A percentile compares a stretch with the other conserved stretches of the same genome.
These are phyloP conservation scores for Tolypocladium tundrense DNA, from an alignment of 2,329 filamentous ascomycete genomes.

Conservation along the genomic window DNA sequence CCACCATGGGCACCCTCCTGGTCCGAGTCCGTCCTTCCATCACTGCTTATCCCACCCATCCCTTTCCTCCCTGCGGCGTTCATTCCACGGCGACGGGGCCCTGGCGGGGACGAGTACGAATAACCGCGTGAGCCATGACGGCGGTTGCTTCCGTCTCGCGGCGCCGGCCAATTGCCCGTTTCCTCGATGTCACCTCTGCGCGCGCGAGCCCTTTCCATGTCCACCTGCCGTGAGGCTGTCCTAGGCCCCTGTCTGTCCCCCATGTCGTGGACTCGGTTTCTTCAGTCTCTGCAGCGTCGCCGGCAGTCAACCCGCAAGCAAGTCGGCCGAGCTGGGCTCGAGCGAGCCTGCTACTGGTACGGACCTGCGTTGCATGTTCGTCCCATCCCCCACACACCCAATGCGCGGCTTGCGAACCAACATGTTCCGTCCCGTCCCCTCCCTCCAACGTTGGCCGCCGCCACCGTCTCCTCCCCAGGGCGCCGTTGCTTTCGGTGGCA, in stretches of 20 bases:
- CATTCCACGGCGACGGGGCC: not conserved
- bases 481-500: not conserved
- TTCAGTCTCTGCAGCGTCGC: not conserved
- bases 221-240: not conserved
- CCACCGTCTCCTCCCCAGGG: not conserved
- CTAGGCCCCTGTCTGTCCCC: not conserved
- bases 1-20: not conserved
- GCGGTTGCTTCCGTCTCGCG: not conserved
- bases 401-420: not conserved
- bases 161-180: not conserved
- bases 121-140: too few relatives aligned
- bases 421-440: not conserved
- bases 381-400: not conserved
- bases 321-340: not conserved
- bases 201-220: not conserved
- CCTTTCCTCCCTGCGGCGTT: not conserved
- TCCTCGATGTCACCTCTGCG: not conserved
- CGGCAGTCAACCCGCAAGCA: not conserved
- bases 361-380: not conserved
- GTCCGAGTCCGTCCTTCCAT: not conserved
- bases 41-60: not conserved
- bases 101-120: not conserved
- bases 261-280: not conserved
- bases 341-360: not conserved
- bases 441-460: not conserved